These are phyloP conservation scores for Claviceps sp. DNA, from an alignment of 2,329 filamentous ascomycete genomes.

Conservation along the genomic window DNA sequence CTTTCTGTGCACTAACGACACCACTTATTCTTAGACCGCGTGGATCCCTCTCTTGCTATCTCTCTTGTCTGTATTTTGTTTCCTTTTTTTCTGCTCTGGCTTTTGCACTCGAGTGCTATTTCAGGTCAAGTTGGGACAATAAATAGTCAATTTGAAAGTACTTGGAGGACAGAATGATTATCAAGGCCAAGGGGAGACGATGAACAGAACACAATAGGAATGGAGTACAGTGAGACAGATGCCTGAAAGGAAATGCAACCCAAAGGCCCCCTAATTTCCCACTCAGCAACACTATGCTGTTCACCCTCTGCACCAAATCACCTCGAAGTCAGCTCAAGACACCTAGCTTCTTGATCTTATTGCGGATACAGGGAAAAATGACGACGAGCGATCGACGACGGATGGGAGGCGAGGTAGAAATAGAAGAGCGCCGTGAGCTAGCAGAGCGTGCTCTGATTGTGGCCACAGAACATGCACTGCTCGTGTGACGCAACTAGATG, in stretches of 20 bases:
- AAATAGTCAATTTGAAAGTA: conserved; percentile 43
- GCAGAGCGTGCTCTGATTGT: neutral
- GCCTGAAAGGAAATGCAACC: conserved; percentile 19
- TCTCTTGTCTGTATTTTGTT: conserved; percentile 11
- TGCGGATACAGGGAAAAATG: conserved; percentile 12
- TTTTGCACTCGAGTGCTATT: conserved; percentile 23
- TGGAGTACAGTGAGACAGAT: conserved; percentile 26
- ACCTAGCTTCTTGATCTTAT: conserved; percentile 9
- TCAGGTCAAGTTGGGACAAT: conserved; percentile 22
- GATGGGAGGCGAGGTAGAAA: conserved; percentile 4
- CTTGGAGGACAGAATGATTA: conserved; percentile 22
- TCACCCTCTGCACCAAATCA: conserved; percentile 17
- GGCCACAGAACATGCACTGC: conserved; percentile 1
- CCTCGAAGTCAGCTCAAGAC: conserved; percentile 14
- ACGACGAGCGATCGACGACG: too few relatives aligned
- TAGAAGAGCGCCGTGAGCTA: neutral
- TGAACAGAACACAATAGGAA: conserved; percentile 17
- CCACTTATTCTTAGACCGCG: conserved; percentile 2
- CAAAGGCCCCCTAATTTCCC: conserved; percentile 24
- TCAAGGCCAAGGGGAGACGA: conserved; percentile 16
- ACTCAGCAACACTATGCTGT: conserved; percentile 16
- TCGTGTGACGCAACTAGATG: neutral
- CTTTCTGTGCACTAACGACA: conserved; percentile 6
- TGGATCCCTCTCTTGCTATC: neutral
- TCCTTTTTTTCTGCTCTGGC: conserved; percentile 15